Evolutionary conservation across 129 eudicot genomes (phyloP), one percentile per base, ranked within the genome.

Genomic region (Mikania micrantha): DNA sequence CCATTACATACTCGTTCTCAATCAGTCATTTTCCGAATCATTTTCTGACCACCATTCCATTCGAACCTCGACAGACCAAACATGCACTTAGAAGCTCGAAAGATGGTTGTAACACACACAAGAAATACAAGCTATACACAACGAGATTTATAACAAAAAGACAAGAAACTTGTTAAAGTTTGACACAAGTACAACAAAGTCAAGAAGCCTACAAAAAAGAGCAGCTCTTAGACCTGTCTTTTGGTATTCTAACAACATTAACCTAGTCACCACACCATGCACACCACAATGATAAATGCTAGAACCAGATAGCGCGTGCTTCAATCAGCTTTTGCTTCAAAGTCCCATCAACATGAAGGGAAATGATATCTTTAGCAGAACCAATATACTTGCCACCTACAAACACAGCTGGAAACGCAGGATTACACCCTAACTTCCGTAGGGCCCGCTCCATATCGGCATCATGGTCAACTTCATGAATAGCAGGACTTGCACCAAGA

Each of bases 221-320:
- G 66, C 75, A 2, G 80, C 80, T 68, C 70, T 52, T 68, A 48
- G 47, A 68, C 74, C 25, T 20, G 25, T n/a, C 48, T 59, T 36
- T 68, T 69, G 36, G 57, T 19, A 73, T 50, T 29, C 47, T 68
- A 68, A 76, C 63, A 50, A 45, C 39, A 11, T 68, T 68, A 25
- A 32, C 47, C 61, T 57, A 57, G 4, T 17, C 19, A 35, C 44
- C 75, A 76, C 70, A 47, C 34, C 1, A n/a, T 21, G 32, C 45
- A 66, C 67, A 40, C 32, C 2, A 50, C 61, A 8, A 32, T 32
- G 36, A 32, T 7, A 32, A 50, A 41, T 36, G 80, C 74, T 72
- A 90, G 74, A 90, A 86, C 96, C 96, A 90, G 19, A 90, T 90
- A 48, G 96, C 96, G n/a, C 65, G 69, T 32, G 91, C 96, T n/a